phyloP scores from a whole-genome alignment of 495 filamentous ascomycete species.

The Tuber brumale region DNA sequence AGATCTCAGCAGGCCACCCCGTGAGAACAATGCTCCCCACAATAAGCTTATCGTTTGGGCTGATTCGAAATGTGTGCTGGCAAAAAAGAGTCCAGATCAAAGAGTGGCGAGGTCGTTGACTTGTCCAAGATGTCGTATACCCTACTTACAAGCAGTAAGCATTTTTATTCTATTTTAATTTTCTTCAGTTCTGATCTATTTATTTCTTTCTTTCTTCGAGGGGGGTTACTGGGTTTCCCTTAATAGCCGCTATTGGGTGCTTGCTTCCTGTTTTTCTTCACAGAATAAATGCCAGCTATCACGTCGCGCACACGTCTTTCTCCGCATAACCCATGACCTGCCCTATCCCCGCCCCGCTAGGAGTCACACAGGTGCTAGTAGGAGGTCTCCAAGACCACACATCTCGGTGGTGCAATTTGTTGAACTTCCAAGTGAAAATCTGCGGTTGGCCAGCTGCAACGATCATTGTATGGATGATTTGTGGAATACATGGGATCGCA shows the following conservation, averaged over 20 bases:
- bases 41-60: neutral
- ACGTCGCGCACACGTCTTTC: neutral
- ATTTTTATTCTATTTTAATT: neutral
- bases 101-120: neutral
- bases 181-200: neutral
- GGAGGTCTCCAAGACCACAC: neutral
- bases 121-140: neutral
- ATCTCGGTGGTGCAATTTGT: neutral
- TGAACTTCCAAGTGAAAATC: neutral
- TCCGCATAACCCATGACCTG: neutral
- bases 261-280: neutral
- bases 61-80: conserved; percentile 1
- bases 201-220: neutral
- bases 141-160: neutral
- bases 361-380: neutral
- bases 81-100: neutral
- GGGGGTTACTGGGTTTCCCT: neutral
- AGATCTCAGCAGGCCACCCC: neutral
- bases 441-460: neutral
- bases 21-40: neutral
- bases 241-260: neutral
- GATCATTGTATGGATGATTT: neutral
- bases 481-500: neutral
- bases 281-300: neutral
- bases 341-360: neutral